Evolutionary conservation across 2,329 filamentous ascomycete genomes (phyloP).

Genomic region (Leptoxyphium fumago): DNA sequence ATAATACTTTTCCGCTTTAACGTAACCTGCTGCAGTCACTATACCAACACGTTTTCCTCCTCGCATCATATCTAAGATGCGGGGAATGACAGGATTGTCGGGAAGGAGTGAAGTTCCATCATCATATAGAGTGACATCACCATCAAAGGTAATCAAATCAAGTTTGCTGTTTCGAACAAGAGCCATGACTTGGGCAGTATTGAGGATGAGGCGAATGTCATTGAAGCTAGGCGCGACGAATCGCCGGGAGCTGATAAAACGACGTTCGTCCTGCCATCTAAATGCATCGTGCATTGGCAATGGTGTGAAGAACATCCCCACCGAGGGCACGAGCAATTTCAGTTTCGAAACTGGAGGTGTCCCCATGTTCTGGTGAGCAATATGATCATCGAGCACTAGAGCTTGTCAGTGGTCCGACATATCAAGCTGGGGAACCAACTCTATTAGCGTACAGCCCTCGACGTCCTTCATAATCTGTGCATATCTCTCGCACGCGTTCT

Average conservation of each 20-base stretch:
- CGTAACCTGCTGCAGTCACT: slow-evolving; percentile 92
- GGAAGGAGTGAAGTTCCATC: slow-evolving; percentile 66
- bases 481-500: slow-evolving; percentile 73
- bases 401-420: background rate
- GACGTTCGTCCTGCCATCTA: slow-evolving; percentile 70
- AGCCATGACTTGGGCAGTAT: slow-evolving; percentile 87
- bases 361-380: slow-evolving; percentile 52
- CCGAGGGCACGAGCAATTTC: slow-evolving; percentile 76
- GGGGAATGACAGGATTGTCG: slow-evolving; percentile 60
- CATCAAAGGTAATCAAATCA: slow-evolving; percentile 87
- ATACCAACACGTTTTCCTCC: slow-evolving; percentile 79
- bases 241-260: slow-evolving; percentile 76
- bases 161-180: slow-evolving; percentile 60
- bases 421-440: background rate
- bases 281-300: slow-evolving; percentile 81
- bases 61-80: slow-evolving; percentile 54
- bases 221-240: slow-evolving; percentile 97
- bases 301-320: slow-evolving; percentile 87
- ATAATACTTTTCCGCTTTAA: slow-evolving; percentile 74
- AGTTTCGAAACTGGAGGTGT: slow-evolving; percentile 69
- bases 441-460: slow-evolving; percentile 49
- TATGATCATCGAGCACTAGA: slow-evolving; percentile 59
- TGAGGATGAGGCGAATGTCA: slow-evolving; percentile 81
- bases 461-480: slow-evolving; percentile 92
- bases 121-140: slow-evolving; percentile 85